Evolutionary conservation across 805 yeast genomes (phyloP), one percentile per base, ranked within the genome.

Genomic region (Suhomyces vadensis): DNA sequence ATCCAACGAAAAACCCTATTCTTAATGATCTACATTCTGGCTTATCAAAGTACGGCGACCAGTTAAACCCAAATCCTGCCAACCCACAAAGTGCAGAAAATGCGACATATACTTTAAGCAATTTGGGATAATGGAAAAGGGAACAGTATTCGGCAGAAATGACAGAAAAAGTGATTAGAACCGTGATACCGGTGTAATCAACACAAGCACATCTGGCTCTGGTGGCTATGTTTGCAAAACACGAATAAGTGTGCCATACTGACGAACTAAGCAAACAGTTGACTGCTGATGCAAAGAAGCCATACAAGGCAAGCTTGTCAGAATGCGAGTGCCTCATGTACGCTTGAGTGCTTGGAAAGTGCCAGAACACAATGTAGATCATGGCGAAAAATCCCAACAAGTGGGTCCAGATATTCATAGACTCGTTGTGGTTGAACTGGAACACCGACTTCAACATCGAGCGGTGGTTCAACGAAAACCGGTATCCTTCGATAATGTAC

Each of bases 341-440:
- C 1, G 77, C 75, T 3, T 62, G 67, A 0, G 91, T 73, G 2
- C 61, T 52, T 8, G 97, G 97, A 55, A 78, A 85, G 50, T 83
- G 86, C 52, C 65, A 68, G 10, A 81, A 35, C 9, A 80, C 74
- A 14, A 91, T 54, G 50, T 81, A 83, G 1, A 75, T 41, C 60
- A 91, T 65, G 22, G 79, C 55, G 2, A 79, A 23, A 2, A 85
- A 77, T 10, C 97, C 98, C 1, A 81, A 26, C 10, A 88, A 57
- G 67, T 92, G 99, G 0, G 96, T 78, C 98, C 99, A 92, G 44
- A 92, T 90, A 65, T 94, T 94, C 59, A 86, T 77, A 0, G 96
- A 78, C 63, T 92, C 99, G 61, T 92, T 92, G 65, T 94, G 98
- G 61, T 53, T 75, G 52, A 69, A 68, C 38, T 71, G 61, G 58